phyloP scores from a whole-genome alignment of 495 filamentous ascomycete genomes.

The Diplogelasinospora grovesii region DNA sequence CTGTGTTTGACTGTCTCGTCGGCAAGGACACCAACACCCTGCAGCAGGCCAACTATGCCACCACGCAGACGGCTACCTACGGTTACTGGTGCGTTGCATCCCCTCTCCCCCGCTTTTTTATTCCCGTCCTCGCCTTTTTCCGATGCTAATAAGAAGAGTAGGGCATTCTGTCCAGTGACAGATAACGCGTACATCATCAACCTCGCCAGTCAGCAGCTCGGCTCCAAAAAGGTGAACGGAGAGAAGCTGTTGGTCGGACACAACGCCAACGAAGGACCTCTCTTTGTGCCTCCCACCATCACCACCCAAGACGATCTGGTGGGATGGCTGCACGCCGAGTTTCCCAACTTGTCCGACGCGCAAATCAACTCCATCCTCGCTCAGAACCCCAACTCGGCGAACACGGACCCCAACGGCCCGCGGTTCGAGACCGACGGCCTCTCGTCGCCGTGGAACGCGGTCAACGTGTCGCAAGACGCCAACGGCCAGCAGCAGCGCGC shows the following conservation, averaged over 20 bases:
- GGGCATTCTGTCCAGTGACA: conserved; percentile 57
- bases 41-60: conserved; percentile 45
- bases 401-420: conserved; percentile 11
- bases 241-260: conserved; percentile 44
- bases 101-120: background rate
- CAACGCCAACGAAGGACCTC: conserved; percentile 47
- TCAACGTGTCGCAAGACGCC: conserved; percentile 17
- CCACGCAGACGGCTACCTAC: conserved; percentile 36
- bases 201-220: conserved; percentile 46
- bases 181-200: conserved; percentile 51
- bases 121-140: background rate
- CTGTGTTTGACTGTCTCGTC: conserved; percentile 50
- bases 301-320: conserved; percentile 41
- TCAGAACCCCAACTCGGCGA: conserved; percentile 20
- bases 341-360: conserved; percentile 42
- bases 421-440: conserved; percentile 24
- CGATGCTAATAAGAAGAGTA: background rate
- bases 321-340: conserved; percentile 36
- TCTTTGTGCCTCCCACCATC: conserved; percentile 38
- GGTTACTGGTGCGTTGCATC: conserved; percentile 18
- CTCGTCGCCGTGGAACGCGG: conserved; percentile 10
- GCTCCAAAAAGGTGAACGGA: conserved; percentile 45
- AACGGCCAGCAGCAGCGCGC: conserved; percentile 30
- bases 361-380: conserved; percentile 38
- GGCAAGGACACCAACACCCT: conserved; percentile 41